phyloP scores from a whole-genome alignment of 345 rosid species.

The Hibiscus trionum region DNA sequence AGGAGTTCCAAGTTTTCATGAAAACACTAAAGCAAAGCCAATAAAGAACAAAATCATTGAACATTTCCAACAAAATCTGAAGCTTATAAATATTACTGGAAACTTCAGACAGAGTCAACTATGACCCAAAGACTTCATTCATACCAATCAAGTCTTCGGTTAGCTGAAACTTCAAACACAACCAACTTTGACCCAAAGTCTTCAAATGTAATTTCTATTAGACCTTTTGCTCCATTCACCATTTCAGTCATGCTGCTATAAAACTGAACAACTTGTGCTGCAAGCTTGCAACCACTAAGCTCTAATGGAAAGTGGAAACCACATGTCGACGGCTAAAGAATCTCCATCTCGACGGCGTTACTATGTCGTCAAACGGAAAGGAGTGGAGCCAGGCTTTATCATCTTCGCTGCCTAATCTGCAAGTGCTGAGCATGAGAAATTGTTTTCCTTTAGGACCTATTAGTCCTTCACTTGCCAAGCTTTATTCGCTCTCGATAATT shows the following conservation, averaged over 20 bases:
- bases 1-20: too few relatives aligned
- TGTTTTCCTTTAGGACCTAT: conserved; percentile 31
- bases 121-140: too few relatives aligned
- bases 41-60: too few relatives aligned
- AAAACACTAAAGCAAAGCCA: too few relatives aligned
- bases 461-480: conserved; percentile 14
- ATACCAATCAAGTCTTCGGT: too few relatives aligned
- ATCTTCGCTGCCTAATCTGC: conserved; percentile 22
- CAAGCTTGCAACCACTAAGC: neutral
- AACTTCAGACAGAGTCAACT: too few relatives aligned
- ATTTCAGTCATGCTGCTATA: neutral
- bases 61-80: too few relatives aligned
- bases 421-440: conserved; percentile 29
- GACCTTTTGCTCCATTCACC: neutral
- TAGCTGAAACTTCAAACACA: too few relatives aligned
- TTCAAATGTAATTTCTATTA: too few relatives aligned
- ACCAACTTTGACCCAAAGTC: too few relatives aligned
- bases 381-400: conserved; percentile 29
- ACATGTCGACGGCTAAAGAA: neutral
- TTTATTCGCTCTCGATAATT: conserved; percentile 22
- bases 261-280: neutral
- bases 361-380: conserved; percentile 17
- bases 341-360: conserved; percentile 31
- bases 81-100: too few relatives aligned
- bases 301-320: neutral